A percentile compares a stretch with the other conserved stretches of the same genome.
These are phyloP conservation scores for Ophiocordyceps camponoti-rufipedis DNA, from an alignment of 2,329 filamentous ascomycete genomes.

Conservation along the genomic window DNA sequence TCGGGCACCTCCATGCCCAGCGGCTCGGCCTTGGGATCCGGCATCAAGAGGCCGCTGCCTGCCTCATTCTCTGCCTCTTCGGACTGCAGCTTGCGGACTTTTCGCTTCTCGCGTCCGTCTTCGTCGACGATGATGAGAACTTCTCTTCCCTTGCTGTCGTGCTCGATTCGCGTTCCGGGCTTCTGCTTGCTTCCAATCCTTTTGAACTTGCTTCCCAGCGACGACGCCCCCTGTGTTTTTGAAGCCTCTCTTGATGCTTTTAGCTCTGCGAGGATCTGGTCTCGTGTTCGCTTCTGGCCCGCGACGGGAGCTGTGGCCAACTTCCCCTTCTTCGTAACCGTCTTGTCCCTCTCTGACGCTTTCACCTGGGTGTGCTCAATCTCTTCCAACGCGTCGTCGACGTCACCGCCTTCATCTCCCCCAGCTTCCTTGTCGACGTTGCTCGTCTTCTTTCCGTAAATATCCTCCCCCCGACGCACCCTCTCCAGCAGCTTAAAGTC, in stretches of 20 bases:
- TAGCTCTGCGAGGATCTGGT: slow-evolving; percentile 49
- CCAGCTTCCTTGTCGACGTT: slow-evolving; percentile 10
- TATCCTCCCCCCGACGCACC: slow-evolving; percentile 50
- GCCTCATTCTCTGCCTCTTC: slow-evolving; percentile 17
- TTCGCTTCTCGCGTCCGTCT: slow-evolving; percentile 47
- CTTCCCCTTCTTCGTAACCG: slow-evolving; percentile 40
- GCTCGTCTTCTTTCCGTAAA: slow-evolving; percentile 25
- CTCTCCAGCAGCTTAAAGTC: slow-evolving; percentile 66
- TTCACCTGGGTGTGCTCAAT: slow-evolving; percentile 36
- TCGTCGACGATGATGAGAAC: slow-evolving; percentile 49
- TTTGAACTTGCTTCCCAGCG: slow-evolving; percentile 41
- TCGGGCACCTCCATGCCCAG: slow-evolving; percentile 50
- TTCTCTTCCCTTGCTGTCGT: slow-evolving; percentile 41
- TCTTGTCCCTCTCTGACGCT: slow-evolving; percentile 30
- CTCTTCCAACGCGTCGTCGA: slow-evolving; percentile 50
- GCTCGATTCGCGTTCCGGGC: slow-evolving; percentile 39
- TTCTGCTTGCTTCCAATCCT: slow-evolving; percentile 41
- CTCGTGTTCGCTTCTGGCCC: slow-evolving; percentile 42
- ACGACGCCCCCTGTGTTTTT: slow-evolving; percentile 31
- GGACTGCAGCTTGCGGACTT: slow-evolving; percentile 35
- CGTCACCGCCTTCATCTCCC: slow-evolving; percentile 13
- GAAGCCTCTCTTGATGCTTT: slow-evolving; percentile 44
- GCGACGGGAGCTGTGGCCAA: slow-evolving; percentile 33
- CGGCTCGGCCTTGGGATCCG: slow-evolving; percentile 35
- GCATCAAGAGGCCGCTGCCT: slow-evolving; percentile 27